A percentile compares a stretch with the other conserved stretches of the same genome.
phyloP scores from a whole-genome alignment of 495 filamentous ascomycete species.

The Clavariopsis aquatica region DNA sequence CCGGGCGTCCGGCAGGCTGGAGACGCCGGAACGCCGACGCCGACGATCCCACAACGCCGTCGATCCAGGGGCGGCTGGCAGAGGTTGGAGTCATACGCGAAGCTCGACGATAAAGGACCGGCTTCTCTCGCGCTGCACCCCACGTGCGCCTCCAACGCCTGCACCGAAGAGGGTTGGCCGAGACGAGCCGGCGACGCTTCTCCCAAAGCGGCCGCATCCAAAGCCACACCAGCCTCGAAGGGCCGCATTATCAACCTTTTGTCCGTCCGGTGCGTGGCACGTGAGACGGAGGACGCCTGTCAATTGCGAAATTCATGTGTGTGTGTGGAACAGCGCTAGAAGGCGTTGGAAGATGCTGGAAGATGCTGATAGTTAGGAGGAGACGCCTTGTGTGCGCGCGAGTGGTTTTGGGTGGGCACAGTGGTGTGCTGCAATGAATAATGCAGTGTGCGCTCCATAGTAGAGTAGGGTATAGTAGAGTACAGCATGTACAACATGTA shows the following conservation, averaged over 20 bases:
- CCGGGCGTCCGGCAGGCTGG: neutral
- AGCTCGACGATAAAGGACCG: constrained; percentile 25
- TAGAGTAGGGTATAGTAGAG: too few species aligned
- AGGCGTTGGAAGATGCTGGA: too few species aligned
- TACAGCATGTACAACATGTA: too few species aligned
- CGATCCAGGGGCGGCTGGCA: constrained; percentile 9
- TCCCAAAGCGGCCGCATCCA: too few species aligned
- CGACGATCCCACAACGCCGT: neutral
- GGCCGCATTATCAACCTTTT: constrained; percentile 22
- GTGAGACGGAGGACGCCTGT: neutral
- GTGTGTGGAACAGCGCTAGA: too few species aligned
- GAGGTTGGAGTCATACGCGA: neutral
- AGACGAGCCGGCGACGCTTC: neutral
- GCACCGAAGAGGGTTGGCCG: constrained; percentile 1
- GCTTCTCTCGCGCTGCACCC: constrained; percentile 17
- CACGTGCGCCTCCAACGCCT: constrained; percentile 8
- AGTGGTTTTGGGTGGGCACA: too few species aligned
- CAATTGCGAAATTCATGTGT: too few species aligned
- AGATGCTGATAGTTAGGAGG: too few species aligned
- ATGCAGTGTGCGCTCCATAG: too few species aligned
- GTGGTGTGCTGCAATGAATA: too few species aligned
- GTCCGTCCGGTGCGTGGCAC: neutral
- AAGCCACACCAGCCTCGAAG: constrained; percentile 14
- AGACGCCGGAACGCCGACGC: constrained; percentile 1
- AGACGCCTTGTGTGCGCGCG: too few species aligned